Evolutionary conservation across 1,284 basidiomycete genomes (phyloP), one percentile per base, ranked within the genome.

Genomic region (Jaminaea rosea): DNA sequence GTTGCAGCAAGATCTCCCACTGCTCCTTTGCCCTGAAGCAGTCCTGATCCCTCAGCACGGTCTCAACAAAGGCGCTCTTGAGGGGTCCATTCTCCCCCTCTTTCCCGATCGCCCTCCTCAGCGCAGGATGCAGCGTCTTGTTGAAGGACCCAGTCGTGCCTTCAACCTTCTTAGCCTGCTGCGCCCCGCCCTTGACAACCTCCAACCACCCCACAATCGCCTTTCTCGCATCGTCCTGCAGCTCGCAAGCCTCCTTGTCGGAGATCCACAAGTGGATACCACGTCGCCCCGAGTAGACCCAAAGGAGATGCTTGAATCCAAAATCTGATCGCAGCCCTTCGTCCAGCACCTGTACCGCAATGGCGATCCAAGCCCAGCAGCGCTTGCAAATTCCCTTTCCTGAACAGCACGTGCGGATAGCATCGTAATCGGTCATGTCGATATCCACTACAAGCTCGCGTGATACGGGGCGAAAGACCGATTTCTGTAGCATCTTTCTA

Each of bases 351-450:
- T 84, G 84, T 44, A 96, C 91, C 0, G 94, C 94, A 17, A 86
- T 85, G 11, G 87, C 82, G 66, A 99, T 96, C 77, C 92, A 97
- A 1, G 80, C 82, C 93, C 94, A 98, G 77, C 94, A 99, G 36
- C 85, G 82, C 59, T 80, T 81, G 78, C 93, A 98, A 75, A 99
- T 96, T 54, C 81, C 84, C 51, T 92, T 89, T 50, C 84, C 88
- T 2, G 84, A 84, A 76, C 94, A 98, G 76, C 94, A 99, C 0
- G 89, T 96, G 47, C 94, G 84, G 67, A 98, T 83, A 53, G 85
- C 80, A 75, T 99, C 94, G 77, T 99, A 99, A 77, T 99, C 93
- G 15, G 93, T 94, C 92, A 99, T 96, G 76, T 99, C 93, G 73
- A 99, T 96, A 83, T 98, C 94, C 71, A 99, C 96, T 1, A 99